These are phyloP conservation scores for Azolla pinnata DNA, from an alignment of 75 land plant species.

Conservation along the genomic window DNA sequence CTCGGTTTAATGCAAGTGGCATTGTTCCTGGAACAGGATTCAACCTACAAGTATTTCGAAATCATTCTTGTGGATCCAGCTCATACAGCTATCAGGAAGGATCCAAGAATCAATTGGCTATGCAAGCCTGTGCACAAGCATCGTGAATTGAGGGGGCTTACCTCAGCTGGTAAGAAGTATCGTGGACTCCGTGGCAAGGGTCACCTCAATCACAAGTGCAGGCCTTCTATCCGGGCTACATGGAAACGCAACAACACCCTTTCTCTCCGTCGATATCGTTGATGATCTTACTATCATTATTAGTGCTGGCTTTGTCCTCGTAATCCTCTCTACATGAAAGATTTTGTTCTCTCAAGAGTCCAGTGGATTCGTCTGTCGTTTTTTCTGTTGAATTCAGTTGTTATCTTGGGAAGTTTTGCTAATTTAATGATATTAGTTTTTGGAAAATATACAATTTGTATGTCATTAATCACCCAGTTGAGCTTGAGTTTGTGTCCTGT, in stretches of 20 bases:
- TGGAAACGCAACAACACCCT: conserved; percentile 51
- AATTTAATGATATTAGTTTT: too few relatives aligned
- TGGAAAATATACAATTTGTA: too few relatives aligned
- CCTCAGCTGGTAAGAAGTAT: conserved; percentile 51
- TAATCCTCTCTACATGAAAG: too few relatives aligned
- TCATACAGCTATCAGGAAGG: conserved; percentile 44
- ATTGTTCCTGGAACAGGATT: conserved; percentile 20
- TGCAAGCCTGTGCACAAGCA: conserved; percentile 46
- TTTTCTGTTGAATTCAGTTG: too few relatives aligned
- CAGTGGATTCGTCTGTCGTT: too few relatives aligned
- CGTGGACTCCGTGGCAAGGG: conserved; percentile 46
- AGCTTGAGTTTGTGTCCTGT: too few relatives aligned
- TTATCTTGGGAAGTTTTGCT: too few relatives aligned
- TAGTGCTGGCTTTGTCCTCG: too few relatives aligned
- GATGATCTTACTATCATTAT: too few relatives aligned
- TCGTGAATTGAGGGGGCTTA: conserved; percentile 39
- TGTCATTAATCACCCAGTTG: too few relatives aligned
- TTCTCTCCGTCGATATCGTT: conserved; percentile 40
- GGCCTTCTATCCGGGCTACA: conserved; percentile 42
- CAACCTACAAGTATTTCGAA: conserved; percentile 40
- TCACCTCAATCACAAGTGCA: conserved; percentile 33
- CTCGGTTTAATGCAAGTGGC: too few relatives aligned
- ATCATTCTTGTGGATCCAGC: conserved; percentile 34
- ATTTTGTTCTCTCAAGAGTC: too few relatives aligned
- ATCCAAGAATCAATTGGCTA: conserved; percentile 52